Conservation (phyloP, 2,329 filamentous ascomycete genomes). For the Fusarium penzigii region DNA sequence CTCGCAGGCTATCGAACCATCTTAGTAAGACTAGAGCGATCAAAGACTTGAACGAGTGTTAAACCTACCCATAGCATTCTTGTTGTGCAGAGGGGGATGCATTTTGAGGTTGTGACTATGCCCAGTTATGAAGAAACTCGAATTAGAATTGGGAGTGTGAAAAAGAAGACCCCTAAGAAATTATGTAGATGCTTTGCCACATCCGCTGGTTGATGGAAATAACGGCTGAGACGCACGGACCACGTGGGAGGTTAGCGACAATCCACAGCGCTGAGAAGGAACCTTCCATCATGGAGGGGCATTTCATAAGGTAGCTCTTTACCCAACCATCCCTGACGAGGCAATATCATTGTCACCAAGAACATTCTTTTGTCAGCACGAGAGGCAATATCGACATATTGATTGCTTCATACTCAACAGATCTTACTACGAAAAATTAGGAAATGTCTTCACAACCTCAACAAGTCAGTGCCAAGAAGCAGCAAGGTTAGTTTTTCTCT, state of each 20-base stretch:
- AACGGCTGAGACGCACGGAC: slow-evolving; percentile 33
- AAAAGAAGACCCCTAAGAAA: slow-evolving; percentile 18
- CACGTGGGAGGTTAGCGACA: slow-evolving; percentile 21
- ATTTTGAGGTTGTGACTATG: slow-evolving; percentile 52
- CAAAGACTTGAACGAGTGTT: neutral
- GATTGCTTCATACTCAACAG: neutral
- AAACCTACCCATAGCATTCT: slow-evolving; percentile 77
- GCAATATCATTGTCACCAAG: neutral
- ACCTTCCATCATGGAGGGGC: neutral
- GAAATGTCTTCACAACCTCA: slow-evolving; percentile 47
- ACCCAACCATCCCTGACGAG: neutral
- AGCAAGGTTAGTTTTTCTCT: slow-evolving; percentile 60
- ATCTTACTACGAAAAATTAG: neutral
- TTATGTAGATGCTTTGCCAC: slow-evolving; percentile 5
- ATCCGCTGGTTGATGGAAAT: slow-evolving; percentile 13
- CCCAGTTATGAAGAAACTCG: neutral
- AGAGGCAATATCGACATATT: no score
- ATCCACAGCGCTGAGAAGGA: slow-evolving; percentile 1
- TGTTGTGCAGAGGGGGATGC: slow-evolving; percentile 97
- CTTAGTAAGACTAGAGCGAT: slow-evolving; percentile 15
- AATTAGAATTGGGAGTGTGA: neutral
- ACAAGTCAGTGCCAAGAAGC: slow-evolving; percentile 64
- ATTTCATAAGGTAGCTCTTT: neutral
- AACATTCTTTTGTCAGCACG: no score
- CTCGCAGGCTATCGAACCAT: slow-evolving; percentile 73